Evolutionary conservation across 1,139 yeast genomes (phyloP), one percentile per base, ranked within the genome.

Genomic region (Saccharomyces hybrid): DNA sequence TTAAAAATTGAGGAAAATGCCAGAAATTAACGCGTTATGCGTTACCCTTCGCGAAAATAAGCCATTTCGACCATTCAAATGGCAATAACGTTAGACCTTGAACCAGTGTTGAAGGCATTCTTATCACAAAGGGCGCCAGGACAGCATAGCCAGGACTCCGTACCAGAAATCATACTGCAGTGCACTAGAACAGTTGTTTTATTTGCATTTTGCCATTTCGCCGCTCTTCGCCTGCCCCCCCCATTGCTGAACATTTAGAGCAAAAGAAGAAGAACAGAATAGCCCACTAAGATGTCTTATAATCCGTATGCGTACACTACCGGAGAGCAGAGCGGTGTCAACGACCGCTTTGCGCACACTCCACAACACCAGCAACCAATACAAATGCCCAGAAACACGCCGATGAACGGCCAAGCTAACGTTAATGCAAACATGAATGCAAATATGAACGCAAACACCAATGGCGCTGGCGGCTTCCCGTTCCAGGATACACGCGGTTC

Each of bases 401-500:
- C 53, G 14, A 42, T 49, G 21, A 38, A 38, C 16, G 11, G 28
- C 32, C 19, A 42, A 24, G 21, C 3, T 32, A 34, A 49, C 27
- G 26, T 48, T 6, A 24, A 28, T 14, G 26, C 42, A 14, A 38
- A 14, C 49, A 47, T 11, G 12, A 31, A 49, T 34, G 32, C 57
- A 50, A 32, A 12, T 47, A 32, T 42, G 12, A 46, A 46, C 19
- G 21, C n/a, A 24, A 27, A 27, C 52, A 29, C 49, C 46, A 29
- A 27, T 42, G 44, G 34, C 57, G 54, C 34, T 60, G 50, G 52
- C 51, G 49, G 44, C 51, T 54, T 54, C 32, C 55, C 59, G 61
- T 80, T 89, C 69, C 81, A 79, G 61, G 96, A 88, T 65, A 95
- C 96, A 21, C 81, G 89, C 4, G 81, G 96, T 0, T 82, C 87